Evolutionary conservation across 2,329 filamentous ascomycete species (phyloP), one percentile per base, ranked within the genome.

Genomic region (Erysiphe pulchra): DNA sequence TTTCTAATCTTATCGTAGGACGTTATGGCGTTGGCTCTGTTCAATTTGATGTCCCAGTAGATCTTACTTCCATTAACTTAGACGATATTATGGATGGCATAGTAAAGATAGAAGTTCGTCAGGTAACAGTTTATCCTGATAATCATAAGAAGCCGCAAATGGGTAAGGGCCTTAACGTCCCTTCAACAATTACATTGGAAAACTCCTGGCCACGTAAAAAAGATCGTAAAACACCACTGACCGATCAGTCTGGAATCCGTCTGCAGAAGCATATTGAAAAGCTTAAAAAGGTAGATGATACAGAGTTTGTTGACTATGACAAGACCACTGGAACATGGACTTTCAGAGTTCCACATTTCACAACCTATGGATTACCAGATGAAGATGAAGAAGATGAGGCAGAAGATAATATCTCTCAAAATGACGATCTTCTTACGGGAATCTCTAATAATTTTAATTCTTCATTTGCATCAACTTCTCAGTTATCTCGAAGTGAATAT

Each of bases 331-430:
- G 87, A 45, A 71, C 81, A 42, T 98, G 92, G 92, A 73, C 73
- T 13, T 98, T 98, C 64, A 75, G 68, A 10, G 90, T 98, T n/a
- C 77, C 87, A 56, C 90, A 98, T 61, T 98, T 92, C 60, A 95
- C 87, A 1, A 93, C 85, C 1, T 98, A 98, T 57, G 86, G 81
- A 37, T 69, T 95, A 46, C 80, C 87, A 51, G 83, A 82, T 14
- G 83, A 82, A 16, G 65, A 69, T 30, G 69, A 81, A 37, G 81
- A 85, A 40, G 67, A 67, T 8, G 73, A 73, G 53, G 66, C 68
- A 49, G 57, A 57, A 31, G 54, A 62, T 57, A 64, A 63, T 50
- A 58, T 68, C 46, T 67, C 63, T 60, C 63, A 61, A 53, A 64
- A 61, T 52, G 54, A 54, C 9, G 54, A 56, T 46, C 57, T 53